Base-by-base conservation (phyloP, 2,329 filamentous ascomycete species). In the Hyphodiscus sp. region DNA sequence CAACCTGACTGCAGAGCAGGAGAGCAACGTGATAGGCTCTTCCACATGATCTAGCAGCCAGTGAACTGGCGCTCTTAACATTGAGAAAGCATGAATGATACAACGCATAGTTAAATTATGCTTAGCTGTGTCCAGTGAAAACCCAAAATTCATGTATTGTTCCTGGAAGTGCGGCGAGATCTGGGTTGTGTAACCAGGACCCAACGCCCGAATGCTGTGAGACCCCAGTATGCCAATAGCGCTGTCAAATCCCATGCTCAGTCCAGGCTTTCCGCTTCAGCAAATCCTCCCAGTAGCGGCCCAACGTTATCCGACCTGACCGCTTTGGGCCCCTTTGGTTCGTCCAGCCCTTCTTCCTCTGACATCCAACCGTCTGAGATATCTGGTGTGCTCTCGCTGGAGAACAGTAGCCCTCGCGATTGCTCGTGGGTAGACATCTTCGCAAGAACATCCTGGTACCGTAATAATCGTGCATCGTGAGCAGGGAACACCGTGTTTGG, bases 401-500 rank as follows among this genome's bases (percentile, higher is more conserved):
- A 58, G 49, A 60, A 43, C 58, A 60, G 62, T 60, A 59, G 45
- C 47, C 50, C 53, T 47, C 51, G 76, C 70, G 46, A 74, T 75
- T 41, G 71, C 51, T 81, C 75, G 16, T 73, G 68, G 33, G 71
- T 67, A 16, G 76, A 76, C 10, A 85, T 74, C 61, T 81, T 83
- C 18, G 81, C 79, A 16, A 85, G 74, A 47, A 86, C 76, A 59
- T 78, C 77, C 61, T 83, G 80, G 65, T 85, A 86, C 51, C 78
- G 79, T 48, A 78, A 73, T 20, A 80, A 68, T 53, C 77, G 76
- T 45, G 76, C 73, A 57, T 82, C 79, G 64, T 82, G 80, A 47
- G 76, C 77, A 49, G 77, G 73, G 60, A 78, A 76, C 23, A 70
- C 70, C 50, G 57, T 58, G 41, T 53, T 51, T 42, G 69, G 63